Base-by-base conservation (phyloP, 495 filamentous ascomycete genomes). In the Halenospora varia region DNA sequence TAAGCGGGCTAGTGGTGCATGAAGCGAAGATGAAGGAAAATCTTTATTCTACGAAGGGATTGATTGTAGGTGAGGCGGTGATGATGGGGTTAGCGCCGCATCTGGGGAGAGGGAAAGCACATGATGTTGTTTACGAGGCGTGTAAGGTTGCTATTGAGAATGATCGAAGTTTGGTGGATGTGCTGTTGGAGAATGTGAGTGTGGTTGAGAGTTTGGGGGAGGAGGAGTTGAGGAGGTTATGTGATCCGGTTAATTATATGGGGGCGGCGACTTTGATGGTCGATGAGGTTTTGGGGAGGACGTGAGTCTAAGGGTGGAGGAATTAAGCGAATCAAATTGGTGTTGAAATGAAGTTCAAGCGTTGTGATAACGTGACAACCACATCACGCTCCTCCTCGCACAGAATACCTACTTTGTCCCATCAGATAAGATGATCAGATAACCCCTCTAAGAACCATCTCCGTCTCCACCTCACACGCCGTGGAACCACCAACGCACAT, bases 11-110 rank as follows among this genome's bases (percentile, higher is more conserved):
- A 35, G 75, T 75, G 10, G 78, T 80, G 24, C 72, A 82, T 62
- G 61, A 57, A 8, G 64, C 70, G 45, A 56, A 68, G 41, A 80
- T 82, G 77, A 48, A 70, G 62, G 61, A 70, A 11, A 82, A 80
- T 66, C 65, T 82, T 10, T 62, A 75, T 49, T 77, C 73, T 11
- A 77, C 73, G 1, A 66, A 67, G 53, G 77, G 77, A 25, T 53
- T 78, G 54, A 80, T 82, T 65, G 77, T 80, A n/a, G 76, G 71
- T 2, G 77, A 82, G 63, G 78, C 78, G 0, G 77, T 82, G 13
- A 82, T 82, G 77, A 82, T 82, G 78, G 77, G 73, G 4, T 68
- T 82, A 54, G 78, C 76, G 49, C 69, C 71, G 40, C 63, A 73
- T 57, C 62, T 77, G 19, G 78, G 78, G 25, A 62, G 78, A 40